These are phyloP conservation scores for Penicillium bovifimosum DNA, from an alignment of 495 filamentous ascomycete genomes.

Conservation along the genomic window DNA sequence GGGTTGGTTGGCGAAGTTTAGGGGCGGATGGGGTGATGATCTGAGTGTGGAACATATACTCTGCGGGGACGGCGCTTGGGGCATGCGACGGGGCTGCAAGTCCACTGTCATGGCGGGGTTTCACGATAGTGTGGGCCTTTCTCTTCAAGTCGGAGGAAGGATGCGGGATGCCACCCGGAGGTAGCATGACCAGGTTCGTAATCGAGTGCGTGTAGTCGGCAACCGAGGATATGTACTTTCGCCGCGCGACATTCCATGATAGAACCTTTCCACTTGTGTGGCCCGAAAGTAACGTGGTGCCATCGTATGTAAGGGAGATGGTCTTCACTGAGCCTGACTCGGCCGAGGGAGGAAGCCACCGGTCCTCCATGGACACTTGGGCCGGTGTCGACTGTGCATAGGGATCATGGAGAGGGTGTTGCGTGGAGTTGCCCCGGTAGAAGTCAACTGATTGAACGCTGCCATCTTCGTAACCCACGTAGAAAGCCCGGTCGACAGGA, in stretches of 20 bases:
- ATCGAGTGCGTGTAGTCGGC: slow-evolving; percentile 69
- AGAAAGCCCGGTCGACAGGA: slow-evolving; percentile 76
- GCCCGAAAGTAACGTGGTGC: slow-evolving; percentile 74
- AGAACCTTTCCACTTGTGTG: slow-evolving; percentile 74
- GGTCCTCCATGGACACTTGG: slow-evolving; percentile 48
- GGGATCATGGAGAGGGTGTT: slow-evolving; percentile 51
- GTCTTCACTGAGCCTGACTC: slow-evolving; percentile 58
- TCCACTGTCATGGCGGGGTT: slow-evolving; percentile 55
- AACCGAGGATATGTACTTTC: slow-evolving; percentile 54
- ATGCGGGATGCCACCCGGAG: slow-evolving; percentile 52
- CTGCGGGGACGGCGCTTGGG: slow-evolving; percentile 52
- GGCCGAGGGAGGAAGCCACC: slow-evolving; percentile 56
- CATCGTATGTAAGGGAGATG: slow-evolving; percentile 70
- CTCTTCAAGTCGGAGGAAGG: slow-evolving; percentile 35
- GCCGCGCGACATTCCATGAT: slow-evolving; percentile 69
- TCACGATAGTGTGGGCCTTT: slow-evolving; percentile 58
- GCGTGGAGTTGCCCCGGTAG: slow-evolving; percentile 49
- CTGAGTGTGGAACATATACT: slow-evolving; percentile 66
- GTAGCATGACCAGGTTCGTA: slow-evolving; percentile 68
- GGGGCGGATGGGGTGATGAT: slow-evolving; percentile 35
- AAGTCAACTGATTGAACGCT: slow-evolving; percentile 77
- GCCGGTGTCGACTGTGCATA: slow-evolving; percentile 50
- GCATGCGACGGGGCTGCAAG: slow-evolving; percentile 34
- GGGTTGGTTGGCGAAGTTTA: slow-evolving; percentile 9
- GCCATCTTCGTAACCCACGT: slow-evolving; percentile 77